Base-by-base conservation (phyloP, 257 asterid genomes). In the Galeopsis tetrahit region DNA sequence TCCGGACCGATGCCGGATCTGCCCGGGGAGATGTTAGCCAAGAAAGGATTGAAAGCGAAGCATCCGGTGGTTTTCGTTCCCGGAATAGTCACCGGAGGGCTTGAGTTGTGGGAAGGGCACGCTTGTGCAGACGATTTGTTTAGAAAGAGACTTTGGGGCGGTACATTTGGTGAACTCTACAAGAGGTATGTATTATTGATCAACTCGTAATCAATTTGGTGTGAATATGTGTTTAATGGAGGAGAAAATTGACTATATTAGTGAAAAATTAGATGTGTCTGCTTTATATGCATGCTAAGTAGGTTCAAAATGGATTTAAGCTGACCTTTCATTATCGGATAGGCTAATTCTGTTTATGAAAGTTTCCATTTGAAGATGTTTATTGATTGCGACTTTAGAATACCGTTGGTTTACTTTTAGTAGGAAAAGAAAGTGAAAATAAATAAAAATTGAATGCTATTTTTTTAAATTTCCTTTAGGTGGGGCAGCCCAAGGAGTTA, bases 1-100 rank as follows among this genome's bases (percentile, higher is more conserved):
- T 87, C 96, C 0, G 97, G 96, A 51, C 97, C 91, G 1, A 58
- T 81, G 82, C 86, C 92, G 68, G 98, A 92, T 63, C 91, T 94
- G 2, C 98, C 98, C 1, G 98, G 98, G 56, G 86, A 85, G 65
- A 88, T 84, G 78, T 71, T 92, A 68, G 91, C 90, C 5, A 87
- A 87, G 80, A 96, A 88, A 14, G 98, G 98, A 39, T 36, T 92
- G 74, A 75, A 60, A 73, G 95, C 88, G 14, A 87, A 84, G 81
- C 98, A 92, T 81, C 98, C 97, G 2, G 98, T 92, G 80, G 86
- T 92, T 42, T 88, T 92, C 21, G 91, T 92, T 31, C 98, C 98
- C 2, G 98, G 98, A 62, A 92, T 87, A 11, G 98, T 90, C 55
- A 92, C 98, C 1, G 97, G 98, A 4, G 98, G 98, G 69, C 90